Conservation (phyloP, 805 yeast genomes). For the Dipodascus geniculatus region DNA sequence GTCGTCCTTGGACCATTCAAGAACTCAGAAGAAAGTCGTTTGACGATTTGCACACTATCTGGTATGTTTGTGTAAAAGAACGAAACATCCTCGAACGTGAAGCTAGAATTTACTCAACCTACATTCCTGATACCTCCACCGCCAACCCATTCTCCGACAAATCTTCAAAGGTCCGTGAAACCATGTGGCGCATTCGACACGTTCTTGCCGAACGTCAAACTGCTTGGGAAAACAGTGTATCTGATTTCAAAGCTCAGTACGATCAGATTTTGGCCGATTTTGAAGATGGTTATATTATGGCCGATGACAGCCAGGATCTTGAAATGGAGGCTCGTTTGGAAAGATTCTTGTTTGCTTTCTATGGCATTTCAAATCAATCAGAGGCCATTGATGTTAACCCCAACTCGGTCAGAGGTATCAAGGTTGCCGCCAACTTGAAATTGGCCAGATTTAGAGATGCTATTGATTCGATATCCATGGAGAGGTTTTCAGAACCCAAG, state of each 20-base stretch:
- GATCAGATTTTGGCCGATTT: constrained; percentile 44
- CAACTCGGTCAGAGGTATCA: constrained; percentile 54
- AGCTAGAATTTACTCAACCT: constrained; percentile 40
- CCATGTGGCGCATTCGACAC: constrained; percentile 75
- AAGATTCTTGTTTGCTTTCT: constrained; percentile 71
- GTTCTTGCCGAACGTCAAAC: constrained; percentile 79
- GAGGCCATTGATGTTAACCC: constrained; percentile 47
- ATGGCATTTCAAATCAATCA: constrained; percentile 59
- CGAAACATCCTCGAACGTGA: constrained; percentile 73
- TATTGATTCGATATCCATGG: constrained; percentile 20
- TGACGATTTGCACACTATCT: constrained; percentile 80
- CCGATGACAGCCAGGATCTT: constrained; percentile 41
- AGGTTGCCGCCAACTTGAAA: constrained; percentile 59
- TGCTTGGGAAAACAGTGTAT: constrained; percentile 49
- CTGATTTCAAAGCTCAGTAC: constrained; percentile 34
- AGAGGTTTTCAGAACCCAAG: constrained; percentile 13
- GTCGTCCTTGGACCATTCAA: constrained; percentile 77
- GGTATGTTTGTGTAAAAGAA: constrained; percentile 82
- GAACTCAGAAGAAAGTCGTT: constrained; percentile 86
- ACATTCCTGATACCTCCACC: constrained; percentile 15
- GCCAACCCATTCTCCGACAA: constrained; percentile 22
- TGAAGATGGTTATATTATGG: constrained; percentile 41
- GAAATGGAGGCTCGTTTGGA: constrained; percentile 58
- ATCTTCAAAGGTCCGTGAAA: constrained; percentile 37
- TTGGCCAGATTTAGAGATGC: constrained; percentile 36